A percentile compares a stretch with the other conserved stretches of the same genome.
Evolutionary conservation across 306 rosid species (phyloP).

Genomic region (Pachyrhizus erosus): DNA sequence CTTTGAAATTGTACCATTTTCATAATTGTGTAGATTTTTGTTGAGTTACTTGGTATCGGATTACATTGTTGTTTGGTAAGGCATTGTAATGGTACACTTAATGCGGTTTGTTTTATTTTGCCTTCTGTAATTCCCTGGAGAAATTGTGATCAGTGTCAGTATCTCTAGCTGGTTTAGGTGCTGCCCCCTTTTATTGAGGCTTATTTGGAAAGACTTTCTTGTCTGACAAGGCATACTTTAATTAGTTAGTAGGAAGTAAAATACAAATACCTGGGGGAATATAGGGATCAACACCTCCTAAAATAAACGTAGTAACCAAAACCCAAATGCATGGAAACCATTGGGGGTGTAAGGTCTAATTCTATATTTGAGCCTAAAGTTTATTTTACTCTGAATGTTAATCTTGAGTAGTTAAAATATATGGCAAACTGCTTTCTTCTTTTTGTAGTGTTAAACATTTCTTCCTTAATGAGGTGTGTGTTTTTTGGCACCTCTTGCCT

Average conservation of each 20-base stretch:
- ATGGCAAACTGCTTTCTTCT: not conserved
- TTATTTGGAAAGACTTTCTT: not conserved
- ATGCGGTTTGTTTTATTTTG: not conserved
- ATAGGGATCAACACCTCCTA: not conserved
- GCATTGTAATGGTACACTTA: not conserved
- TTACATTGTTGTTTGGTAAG: constrained; percentile 7
- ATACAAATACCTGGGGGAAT: not conserved
- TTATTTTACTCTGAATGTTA: not conserved
- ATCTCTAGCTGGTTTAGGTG: not conserved
- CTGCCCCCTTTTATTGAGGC: not conserved
- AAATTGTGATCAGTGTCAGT: constrained; percentile 2
- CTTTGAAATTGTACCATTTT: not conserved
- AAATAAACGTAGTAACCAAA: not conserved
- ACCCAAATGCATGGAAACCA: not conserved
- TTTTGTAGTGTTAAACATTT: not conserved
- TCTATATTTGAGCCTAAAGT: not conserved
- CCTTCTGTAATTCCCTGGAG: constrained; percentile 5
- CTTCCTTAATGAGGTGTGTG: not conserved
- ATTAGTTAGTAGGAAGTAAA: not conserved
- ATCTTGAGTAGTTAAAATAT: not conserved
- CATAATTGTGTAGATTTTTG: not conserved
- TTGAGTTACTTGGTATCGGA: not conserved
- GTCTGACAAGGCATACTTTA: not conserved
- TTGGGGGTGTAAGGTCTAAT: not conserved
- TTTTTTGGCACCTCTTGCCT: not conserved